phyloP scores from a whole-genome alignment of 257 asterid genomes.

The Nemophila menziesii region DNA sequence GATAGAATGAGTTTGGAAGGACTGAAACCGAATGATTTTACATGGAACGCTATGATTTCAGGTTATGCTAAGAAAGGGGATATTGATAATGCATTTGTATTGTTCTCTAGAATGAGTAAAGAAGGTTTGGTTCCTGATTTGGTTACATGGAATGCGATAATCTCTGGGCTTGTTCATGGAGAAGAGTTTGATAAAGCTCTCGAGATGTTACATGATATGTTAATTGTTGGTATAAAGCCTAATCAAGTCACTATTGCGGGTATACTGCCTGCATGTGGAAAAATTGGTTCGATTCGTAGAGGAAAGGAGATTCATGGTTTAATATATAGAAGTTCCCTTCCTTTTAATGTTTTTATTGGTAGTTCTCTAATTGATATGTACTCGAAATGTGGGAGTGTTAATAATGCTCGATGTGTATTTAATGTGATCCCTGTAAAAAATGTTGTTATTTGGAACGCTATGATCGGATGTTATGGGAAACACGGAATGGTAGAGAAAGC shows the following conservation, averaged over 20 bases:
- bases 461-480: constrained; percentile 58
- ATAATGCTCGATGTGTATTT: constrained; percentile 30
- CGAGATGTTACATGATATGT: constrained; percentile 28
- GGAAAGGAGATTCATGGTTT: constrained; percentile 51
- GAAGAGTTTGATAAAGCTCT: constrained; percentile 30
- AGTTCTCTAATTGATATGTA: constrained; percentile 57
- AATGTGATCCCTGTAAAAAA: constrained; percentile 25
- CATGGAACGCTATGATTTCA: constrained; percentile 47
- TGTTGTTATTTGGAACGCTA: constrained; percentile 46
- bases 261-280: constrained; percentile 42
- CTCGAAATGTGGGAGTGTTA: constrained; percentile 46
- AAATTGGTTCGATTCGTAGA: constrained; percentile 23
- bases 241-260: constrained; percentile 47
- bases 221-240: constrained; percentile 36
- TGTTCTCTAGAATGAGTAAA: constrained; percentile 31
- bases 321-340: constrained; percentile 27
- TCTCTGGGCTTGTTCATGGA: constrained; percentile 49
- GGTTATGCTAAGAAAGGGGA: constrained; percentile 43
- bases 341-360: constrained; percentile 36
- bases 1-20: constrained; percentile 41
- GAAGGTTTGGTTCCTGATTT: constrained; percentile 39
- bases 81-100: constrained; percentile 28
- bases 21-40: constrained; percentile 35
- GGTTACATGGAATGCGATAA: constrained; percentile 56
- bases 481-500: constrained; percentile 43